A percentile compares a stretch with the other conserved stretches of the same genome.
These are phyloP conservation scores for Serendipita indica DNA, from an alignment of 768 basidiomycete genomes.

Conservation along the genomic window DNA sequence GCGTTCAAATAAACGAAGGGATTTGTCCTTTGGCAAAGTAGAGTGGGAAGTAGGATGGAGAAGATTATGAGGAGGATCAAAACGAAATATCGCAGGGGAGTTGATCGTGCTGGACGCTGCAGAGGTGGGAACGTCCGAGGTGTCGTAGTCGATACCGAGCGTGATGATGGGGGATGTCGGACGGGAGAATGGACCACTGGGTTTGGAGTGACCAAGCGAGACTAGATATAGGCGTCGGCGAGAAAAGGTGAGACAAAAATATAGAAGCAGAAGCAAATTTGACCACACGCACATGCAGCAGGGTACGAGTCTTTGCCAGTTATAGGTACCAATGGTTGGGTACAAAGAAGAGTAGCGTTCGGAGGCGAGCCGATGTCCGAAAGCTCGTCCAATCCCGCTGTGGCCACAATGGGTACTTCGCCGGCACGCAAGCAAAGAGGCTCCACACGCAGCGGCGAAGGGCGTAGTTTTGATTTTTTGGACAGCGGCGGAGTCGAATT, in stretches of 20 bases:
- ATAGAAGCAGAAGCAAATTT: no score
- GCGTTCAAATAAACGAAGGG: no score
- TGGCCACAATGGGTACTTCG: no score
- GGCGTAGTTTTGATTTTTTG: neutral
- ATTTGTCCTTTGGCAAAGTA: no score
- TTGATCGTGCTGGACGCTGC: neutral
- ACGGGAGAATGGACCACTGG: neutral
- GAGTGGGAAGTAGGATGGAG: neutral
- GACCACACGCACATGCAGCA: no score
- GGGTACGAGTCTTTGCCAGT: neutral
- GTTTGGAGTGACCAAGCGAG: neutral
- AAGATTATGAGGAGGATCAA: neutral
- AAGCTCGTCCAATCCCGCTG: no score
- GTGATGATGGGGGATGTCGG: neutral
- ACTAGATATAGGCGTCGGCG: neutral
- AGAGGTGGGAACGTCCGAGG: neutral
- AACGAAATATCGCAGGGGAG: neutral
- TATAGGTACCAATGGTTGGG: neutral
- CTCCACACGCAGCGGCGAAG: no score
- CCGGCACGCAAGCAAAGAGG: no score
- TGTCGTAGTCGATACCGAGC: no score
- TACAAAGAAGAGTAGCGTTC: neutral
- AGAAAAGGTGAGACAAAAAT: neutral
- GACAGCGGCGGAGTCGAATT: neutral
- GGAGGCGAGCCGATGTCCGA: neutral